These are phyloP conservation scores for Phlyctochytrium arcticum DNA, from an alignment of 192 early-diverging fungal genomes.

Conservation along the genomic window DNA sequence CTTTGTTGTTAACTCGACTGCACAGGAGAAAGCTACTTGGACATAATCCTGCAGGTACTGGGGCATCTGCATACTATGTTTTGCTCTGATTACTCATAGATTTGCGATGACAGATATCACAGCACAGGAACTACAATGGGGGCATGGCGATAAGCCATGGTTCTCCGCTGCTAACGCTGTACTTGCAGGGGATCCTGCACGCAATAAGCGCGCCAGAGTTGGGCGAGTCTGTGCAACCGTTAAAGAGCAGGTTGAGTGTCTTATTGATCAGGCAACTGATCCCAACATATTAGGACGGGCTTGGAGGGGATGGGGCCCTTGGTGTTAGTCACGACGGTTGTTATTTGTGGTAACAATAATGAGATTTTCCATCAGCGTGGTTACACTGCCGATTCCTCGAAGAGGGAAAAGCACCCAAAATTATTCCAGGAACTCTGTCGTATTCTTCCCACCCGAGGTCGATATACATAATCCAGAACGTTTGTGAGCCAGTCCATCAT, in stretches of 20 bases:
- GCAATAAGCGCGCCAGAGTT: slow-evolving; percentile 43
- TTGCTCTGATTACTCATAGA: no score
- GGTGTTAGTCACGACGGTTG: slow-evolving; percentile 4
- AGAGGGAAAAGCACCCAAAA: no score
- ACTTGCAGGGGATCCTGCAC: slow-evolving; percentile 38
- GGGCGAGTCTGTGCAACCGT: slow-evolving; percentile 44
- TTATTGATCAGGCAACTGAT: slow-evolving; percentile 75
- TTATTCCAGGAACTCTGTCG: no score
- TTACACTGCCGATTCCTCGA: no score
- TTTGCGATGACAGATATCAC: slow-evolving; percentile 35
- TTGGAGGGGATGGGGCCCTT: slow-evolving; percentile 69
- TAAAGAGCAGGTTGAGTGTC: slow-evolving; percentile 65
- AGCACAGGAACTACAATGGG: slow-evolving; percentile 53
- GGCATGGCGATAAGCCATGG: slow-evolving; percentile 59
- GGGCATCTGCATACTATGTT: no score
- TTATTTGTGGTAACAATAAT: no score
- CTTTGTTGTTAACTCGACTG: no score
- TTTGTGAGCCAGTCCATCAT: no score
- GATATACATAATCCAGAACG: no score
- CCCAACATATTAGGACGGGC: slow-evolving; percentile 58
- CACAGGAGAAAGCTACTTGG: slow-evolving; percentile 57
- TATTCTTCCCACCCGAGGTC: no score
- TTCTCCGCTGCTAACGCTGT: slow-evolving; percentile 39
- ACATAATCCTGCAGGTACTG: slow-evolving; percentile 63
- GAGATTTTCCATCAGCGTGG: no score